Conservation (phyloP, 2,329 filamentous ascomycete genomes). For the Fusarium ramigenum region DNA sequence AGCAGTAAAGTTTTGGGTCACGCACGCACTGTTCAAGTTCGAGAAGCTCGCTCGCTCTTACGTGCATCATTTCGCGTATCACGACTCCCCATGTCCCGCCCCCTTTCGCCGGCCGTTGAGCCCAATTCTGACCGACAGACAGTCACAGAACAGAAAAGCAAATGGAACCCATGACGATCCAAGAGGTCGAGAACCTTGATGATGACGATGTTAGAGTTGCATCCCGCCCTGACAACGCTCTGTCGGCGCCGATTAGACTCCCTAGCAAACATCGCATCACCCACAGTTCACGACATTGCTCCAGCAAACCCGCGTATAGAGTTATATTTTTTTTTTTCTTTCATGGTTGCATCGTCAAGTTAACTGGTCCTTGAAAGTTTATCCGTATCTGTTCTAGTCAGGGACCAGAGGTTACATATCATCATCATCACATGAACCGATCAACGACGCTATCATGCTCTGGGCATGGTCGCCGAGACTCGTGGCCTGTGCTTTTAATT, state of each 20-base stretch:
- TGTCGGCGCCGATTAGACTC: constrained; percentile 1
- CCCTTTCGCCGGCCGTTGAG: constrained; percentile 13
- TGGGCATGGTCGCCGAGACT: constrained; percentile 25
- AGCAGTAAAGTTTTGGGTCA: constrained; percentile 2
- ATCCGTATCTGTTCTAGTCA: constrained; percentile 27
- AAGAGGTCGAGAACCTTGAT: constrained; percentile 16
- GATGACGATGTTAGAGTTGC: constrained; percentile 23
- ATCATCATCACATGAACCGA: constrained; percentile 29
- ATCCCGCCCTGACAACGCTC: constrained; percentile 15
- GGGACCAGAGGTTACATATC: constrained; percentile 20
- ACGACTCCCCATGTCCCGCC: constrained; percentile 15
- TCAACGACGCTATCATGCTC: constrained; percentile 8
- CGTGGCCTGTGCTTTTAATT: constrained; percentile 13
- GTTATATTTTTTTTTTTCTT: neutral
- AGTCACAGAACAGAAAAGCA: neutral
- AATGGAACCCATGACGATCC: neutral
- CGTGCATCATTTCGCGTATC: constrained; percentile 36
- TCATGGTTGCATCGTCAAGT: neutral
- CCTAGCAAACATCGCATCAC: constrained; percentile 10
- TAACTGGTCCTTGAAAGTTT: constrained; percentile 7
- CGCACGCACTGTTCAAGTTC: constrained; percentile 5
- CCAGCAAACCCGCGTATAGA: neutral
- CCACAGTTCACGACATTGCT: constrained; percentile 2
- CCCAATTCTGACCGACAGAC: neutral
- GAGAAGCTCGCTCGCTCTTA: constrained; percentile 26